Base-by-base conservation (phyloP, 2,329 filamentous ascomycete species). In the Daldinia sp. region DNA sequence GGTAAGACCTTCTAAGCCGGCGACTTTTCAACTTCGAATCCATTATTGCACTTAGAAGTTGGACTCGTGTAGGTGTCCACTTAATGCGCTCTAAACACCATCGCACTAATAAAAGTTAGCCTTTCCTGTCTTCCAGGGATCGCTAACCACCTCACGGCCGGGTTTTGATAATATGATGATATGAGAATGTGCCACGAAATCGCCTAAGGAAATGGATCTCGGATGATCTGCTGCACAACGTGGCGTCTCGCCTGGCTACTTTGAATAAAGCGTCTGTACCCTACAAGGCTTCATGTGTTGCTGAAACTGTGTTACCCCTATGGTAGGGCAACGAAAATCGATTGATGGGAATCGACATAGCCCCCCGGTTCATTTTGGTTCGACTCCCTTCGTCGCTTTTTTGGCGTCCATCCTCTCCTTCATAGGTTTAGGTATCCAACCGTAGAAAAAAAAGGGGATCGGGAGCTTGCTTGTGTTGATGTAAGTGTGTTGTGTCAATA, bases 321-420 rank as follows among this genome's bases (percentile, higher is more conserved):
- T 56, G 63, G 63, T 66, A 61, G 56, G 68, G 60, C 57, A 68
- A 66, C 62, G 62, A 68, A 59, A 64, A 71, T 62, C 35, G 23
- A 56, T 46, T 33, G 48, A 62, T 69, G 68, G 65, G 53, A 61
- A 59, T 69, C 65, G 55, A 54, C 65, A 66, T 63, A 53, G 4
- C 35, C 51, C 51, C 51, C 55, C 23, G 46, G 18, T 37, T 26
- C 30, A 35, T 41, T 41, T 56, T 50, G 33, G 28, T 41, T 30
- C 23, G 28, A 42, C 28, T 41, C 58, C 33, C 20, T 54, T n/a
- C 53, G 44, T 62, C 46, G 60, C 30, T 35, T 42, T 41, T 61
- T 56, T 60, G 39, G 60, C 51, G 41, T 37, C 54, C 51, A 35
- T 37, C 54, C 33, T 67, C 55, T 18, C 56, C 50, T 62, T 20